Base-by-base conservation (phyloP, 345 rosid genomes). In the Arabis alpina region DNA sequence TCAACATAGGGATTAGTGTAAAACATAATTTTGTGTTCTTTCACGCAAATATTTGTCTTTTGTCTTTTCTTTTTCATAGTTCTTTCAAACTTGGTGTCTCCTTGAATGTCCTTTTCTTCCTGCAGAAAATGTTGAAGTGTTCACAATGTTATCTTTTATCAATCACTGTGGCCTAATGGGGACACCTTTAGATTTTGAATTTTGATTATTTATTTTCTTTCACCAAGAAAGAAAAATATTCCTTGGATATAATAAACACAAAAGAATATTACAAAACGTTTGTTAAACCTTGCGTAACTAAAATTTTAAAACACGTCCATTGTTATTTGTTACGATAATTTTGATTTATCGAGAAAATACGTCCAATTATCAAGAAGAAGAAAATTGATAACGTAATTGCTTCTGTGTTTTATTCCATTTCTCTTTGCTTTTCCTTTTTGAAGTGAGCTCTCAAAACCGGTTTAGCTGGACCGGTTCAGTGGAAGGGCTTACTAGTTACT, bases 1-100 rank as follows among this genome's bases (percentile, higher is more conserved):
- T 45, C 56, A 54, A 53, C 76, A 66, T 72, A 13, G 80, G 80
- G 80, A 77, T 77, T 50, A 66, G 80, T 72, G 80, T 72, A 44
- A 69, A 62, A 41, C 47, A 47, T 7, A 57, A 6, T 65, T 63
- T 72, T 55, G 54, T 54, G 62, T 41, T 71, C 62, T 71, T 71
- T 71, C 63, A 43, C 55, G 45, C 62, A 34, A 23, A 41, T 64
- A 34, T 41, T 3, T 6, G 49, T 48, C 24, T 57, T 64, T 37
- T 10, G 3, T 52, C 10, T 75, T 25, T 53, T 52, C 6, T 54
- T 51, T 66, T 66, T 41, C 72, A 34, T 58, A 23, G 42, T 51
- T 15, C 15, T 68, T 68, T 75, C 51, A 68, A 54, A 39, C 75
- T 53, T 76, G 56, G 49, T 43, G 76, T 76, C 80, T 76, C 66